Conservation (phyloP, 2,329 filamentous ascomycete genomes). For the Rhynchosporium agropyri region DNA sequence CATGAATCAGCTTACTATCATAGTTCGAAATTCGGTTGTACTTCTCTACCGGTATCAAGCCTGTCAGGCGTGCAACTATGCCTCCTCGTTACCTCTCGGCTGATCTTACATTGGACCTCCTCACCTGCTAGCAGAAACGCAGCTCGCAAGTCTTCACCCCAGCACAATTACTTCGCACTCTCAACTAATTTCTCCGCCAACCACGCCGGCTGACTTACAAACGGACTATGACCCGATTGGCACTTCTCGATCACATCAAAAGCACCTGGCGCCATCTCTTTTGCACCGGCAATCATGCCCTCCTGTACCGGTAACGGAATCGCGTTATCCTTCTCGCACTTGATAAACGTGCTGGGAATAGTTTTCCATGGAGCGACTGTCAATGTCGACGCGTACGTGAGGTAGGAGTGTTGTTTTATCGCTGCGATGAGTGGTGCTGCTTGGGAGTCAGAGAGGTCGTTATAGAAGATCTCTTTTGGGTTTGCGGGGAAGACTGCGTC, state of each 20-base stretch:
- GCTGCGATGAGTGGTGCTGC: conserved; percentile 30
- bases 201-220: conserved; percentile 32
- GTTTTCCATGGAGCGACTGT: conserved; percentile 45
- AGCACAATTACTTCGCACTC: conserved; percentile 16
- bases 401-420: conserved; percentile 41
- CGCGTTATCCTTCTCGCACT: conserved; percentile 46
- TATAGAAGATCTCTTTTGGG: conserved; percentile 43
- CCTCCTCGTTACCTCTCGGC: background rate
- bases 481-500: conserved; percentile 28
- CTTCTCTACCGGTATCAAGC: background rate
- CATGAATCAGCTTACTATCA: background rate
- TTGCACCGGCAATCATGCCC: conserved; percentile 41
- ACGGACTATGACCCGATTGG: conserved; percentile 33
- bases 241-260: conserved; percentile 34
- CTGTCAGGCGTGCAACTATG: background rate
- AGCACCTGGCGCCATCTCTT: conserved; percentile 18
- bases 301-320: conserved; percentile 44
- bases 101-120: background rate
- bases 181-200: conserved; percentile 28
- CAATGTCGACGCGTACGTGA: conserved; percentile 33
- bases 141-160: background rate
- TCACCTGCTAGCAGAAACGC: background rate
- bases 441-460: conserved; percentile 40
- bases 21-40: background rate
- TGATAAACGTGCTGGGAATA: conserved; percentile 46